Percentiles rank a stretch among this genome's conserved stretches.
These are phyloP conservation scores for Solanum pennellii DNA, from an alignment of 257 asterid species.

Conservation along the genomic window DNA sequence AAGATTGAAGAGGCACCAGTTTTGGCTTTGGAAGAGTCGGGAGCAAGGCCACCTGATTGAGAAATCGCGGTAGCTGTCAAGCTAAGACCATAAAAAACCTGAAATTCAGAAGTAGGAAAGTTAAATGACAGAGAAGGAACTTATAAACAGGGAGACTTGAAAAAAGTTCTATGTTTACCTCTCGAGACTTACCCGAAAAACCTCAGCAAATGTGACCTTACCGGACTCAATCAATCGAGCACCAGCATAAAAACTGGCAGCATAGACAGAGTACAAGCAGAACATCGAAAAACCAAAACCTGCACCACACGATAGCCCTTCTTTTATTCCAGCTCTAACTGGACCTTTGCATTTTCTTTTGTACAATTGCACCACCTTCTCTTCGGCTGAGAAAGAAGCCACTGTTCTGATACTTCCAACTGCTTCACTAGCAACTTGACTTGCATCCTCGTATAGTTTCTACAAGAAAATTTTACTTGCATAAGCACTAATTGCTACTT, in stretches of 20 bases:
- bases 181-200: constrained; percentile 58
- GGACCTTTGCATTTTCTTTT: constrained; percentile 68
- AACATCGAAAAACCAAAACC: constrained; percentile 61
- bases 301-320: constrained; percentile 62
- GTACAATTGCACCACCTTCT: constrained; percentile 66
- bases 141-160: background rate
- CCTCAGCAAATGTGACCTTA: constrained; percentile 53
- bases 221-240: constrained; percentile 67
- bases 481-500: background rate
- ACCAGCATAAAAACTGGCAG: constrained; percentile 85
- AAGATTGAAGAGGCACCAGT: constrained; percentile 75
- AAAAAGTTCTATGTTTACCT: background rate
- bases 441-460: constrained; percentile 82
- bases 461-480: constrained; percentile 1
- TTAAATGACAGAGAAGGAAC: background rate
- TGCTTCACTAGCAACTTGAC: constrained; percentile 80
- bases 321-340: constrained; percentile 45
- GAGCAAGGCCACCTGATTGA: constrained; percentile 70
- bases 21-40: constrained; percentile 81
- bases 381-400: constrained; percentile 89
- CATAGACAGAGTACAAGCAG: constrained; percentile 57
- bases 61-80: constrained; percentile 86
- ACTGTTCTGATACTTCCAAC: constrained; percentile 82
- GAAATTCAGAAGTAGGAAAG: background rate
- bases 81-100: constrained; percentile 85